phyloP scores from a whole-genome alignment of 2,329 filamentous ascomycete species.

The Scorias spongiosa region DNA sequence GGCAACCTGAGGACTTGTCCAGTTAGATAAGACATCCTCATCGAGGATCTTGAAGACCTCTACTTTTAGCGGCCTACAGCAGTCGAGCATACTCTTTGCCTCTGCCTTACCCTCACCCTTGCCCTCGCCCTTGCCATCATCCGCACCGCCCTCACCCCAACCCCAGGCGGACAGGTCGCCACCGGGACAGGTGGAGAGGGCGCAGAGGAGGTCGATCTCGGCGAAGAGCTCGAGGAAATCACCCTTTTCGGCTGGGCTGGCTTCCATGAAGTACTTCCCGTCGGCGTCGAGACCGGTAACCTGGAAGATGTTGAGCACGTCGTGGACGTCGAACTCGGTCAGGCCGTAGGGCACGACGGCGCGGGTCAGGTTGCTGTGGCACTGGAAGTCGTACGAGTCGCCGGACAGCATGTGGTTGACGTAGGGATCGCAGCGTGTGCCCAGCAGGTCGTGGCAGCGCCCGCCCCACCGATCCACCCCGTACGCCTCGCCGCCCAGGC shows the following conservation, averaged over 20 bases:
- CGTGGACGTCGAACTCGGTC: conserved; percentile 61
- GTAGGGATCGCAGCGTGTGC: conserved; percentile 74
- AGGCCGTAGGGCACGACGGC: conserved; percentile 55
- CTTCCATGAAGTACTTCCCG: conserved; percentile 63
- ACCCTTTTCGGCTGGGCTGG: conserved; percentile 38
- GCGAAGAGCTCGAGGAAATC: conserved; percentile 65
- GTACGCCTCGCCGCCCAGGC: conserved; percentile 31
- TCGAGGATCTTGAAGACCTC: conserved; percentile 49
- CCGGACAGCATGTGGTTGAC: conserved; percentile 59
- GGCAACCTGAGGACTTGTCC: conserved; percentile 46
- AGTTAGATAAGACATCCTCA: conserved; percentile 39
- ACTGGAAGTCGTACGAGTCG: conserved; percentile 65
- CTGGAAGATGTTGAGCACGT: conserved; percentile 77
- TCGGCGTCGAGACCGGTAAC: conserved; percentile 60
- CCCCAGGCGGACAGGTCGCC: conserved; percentile 73
- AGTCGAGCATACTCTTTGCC: conserved; percentile 52
- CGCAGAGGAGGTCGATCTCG: conserved; percentile 58
- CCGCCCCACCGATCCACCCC: conserved; percentile 38
- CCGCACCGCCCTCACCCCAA: conserved; percentile 43
- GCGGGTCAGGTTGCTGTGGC: conserved; percentile 65
- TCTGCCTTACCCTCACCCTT: conserved; percentile 42
- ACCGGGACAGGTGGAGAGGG: conserved; percentile 57
- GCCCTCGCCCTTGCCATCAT: conserved; percentile 38
- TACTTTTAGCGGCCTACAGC: conserved; percentile 58
- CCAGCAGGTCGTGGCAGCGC: conserved; percentile 62